Evolutionary conservation across 2,329 filamentous ascomycete genomes (phyloP), one percentile per base, ranked within the genome.

Genomic region (Penicillium sp.): DNA sequence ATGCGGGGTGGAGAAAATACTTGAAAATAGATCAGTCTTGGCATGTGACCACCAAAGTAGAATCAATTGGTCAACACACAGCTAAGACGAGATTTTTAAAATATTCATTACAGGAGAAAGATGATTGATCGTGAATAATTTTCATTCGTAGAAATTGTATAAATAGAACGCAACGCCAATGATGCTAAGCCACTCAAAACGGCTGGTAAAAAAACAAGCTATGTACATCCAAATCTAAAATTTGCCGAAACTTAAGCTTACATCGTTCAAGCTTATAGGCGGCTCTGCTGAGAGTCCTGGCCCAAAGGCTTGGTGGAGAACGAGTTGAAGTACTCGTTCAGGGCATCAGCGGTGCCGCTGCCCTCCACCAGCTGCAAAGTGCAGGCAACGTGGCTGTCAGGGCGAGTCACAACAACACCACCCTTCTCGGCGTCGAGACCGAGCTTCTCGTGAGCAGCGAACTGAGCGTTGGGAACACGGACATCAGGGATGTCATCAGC

Each of bases 381-480:
- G 59, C 90, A 83, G 22, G 89, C 90, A 27, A 96, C 88, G 72
- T 96, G 95, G 8, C 91, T 91, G 73, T 96, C 92, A 0, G 93
- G 92, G 45, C 92, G 80, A 8, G 96, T 90, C 10, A 96, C 89
- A 1, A 96, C 87, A 2, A 96, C 84, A 55, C 89, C 91, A 11
- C 91, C 91, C 59, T 79, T 82, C 59, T 90, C 85, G 68, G 88
- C 80, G 62, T 89, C 84, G 26, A 96, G 73, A 0, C 93, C 93
- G 82, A 96, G 89, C 82, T 96, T 96, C 43, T 88, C 87, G 74
- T 97, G 93, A 5, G 91, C 91, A 3, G 90, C 82, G 5, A 88
- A 91, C 65, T 81, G 82, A 1, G 90, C 88, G 21, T 88, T 80
- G 0, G 89, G 87, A 1, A 91, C 87, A 7, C 85, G 81, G 44